Evolutionary conservation across 2,329 filamentous ascomycete genomes (phyloP), one percentile per base, ranked within the genome.

Genomic region (Emmonsiellopsis sp.): DNA sequence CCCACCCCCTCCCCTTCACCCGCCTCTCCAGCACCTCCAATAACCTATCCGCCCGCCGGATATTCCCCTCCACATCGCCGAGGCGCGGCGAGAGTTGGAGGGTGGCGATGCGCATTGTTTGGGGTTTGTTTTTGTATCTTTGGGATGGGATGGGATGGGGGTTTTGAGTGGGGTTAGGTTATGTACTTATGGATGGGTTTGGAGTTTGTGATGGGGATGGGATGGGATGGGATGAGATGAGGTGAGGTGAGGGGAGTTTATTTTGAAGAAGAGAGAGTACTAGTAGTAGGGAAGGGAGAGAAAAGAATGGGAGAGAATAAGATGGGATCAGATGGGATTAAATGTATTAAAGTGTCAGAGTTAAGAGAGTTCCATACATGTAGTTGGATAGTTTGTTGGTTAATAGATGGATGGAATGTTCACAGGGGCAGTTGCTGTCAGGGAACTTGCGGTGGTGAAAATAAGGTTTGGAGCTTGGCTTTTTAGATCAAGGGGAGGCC

Each of bases 101-200:
- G 5, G 71, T 75, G 37, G 74, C 75, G 45, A 77, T 73, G 51
- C 63, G 68, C 74, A 77, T 77, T 27, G 34, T 9, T 10, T 6
- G 21, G 11, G 3, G n/a, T 36, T 34, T 47, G 32, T 5, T 5
- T 14, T 11, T 34, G 32, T 47, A 36, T 14, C n/a, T 31, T n/a
- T n/a, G 11, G n/a, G 10, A 17, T 17, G 11, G n/a, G 10, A 17
- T 17, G 11, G n/a, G n/a, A 42, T 42, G 36, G 21, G 13, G 32
- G 39, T 13, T 13, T 3, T 13, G 39, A 4, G 39, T 42, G 14
- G 39, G 17, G 17, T 17, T 17, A 17, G 17, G 11, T 13, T 13
- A 42, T 13, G 39, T 42, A 42, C 5, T 17, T 17, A 17, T 17
- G 17, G 17, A 14, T 14, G 11, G 39, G 39, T 27, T 27, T 27